Percentiles rank a stretch among this genome's conserved stretches.
These are phyloP conservation scores for Saccharomycodes ludwigii DNA, from an alignment of 805 yeast genomes.

Conservation along the genomic window DNA sequence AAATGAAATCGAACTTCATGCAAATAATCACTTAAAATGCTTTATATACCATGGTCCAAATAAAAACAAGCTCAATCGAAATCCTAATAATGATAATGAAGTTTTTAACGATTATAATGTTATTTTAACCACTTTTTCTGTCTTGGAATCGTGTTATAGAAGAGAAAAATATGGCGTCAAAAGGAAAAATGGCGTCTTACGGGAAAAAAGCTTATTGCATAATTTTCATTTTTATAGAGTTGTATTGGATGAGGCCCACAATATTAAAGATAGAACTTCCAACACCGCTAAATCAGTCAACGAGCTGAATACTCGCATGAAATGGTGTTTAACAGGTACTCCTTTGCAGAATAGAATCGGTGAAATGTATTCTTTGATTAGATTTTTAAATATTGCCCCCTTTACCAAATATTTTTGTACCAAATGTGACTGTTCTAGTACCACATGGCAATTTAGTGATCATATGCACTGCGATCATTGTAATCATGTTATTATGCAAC, in stretches of 20 bases:
- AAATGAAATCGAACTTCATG: conserved; percentile 78
- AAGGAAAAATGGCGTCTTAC: conserved; percentile 55
- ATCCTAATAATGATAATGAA: conserved; percentile 32
- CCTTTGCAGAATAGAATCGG: conserved; percentile 96
- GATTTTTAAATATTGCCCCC: conserved; percentile 76
- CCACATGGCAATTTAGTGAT: conserved; percentile 76
- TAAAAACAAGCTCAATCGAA: conserved; percentile 32
- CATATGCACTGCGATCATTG: conserved; percentile 77
- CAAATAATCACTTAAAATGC: conserved; percentile 56
- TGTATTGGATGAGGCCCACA: conserved; percentile 92
- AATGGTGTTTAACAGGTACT: conserved; percentile 93
- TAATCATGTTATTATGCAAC: conserved; percentile 90
- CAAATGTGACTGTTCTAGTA: conserved; percentile 75
- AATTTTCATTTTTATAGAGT: conserved; percentile 69
- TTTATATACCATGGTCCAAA: conserved; percentile 72
- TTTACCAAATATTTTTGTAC: conserved; percentile 86
- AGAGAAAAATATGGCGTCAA: conserved; percentile 76
- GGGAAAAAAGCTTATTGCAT: conserved; percentile 69
- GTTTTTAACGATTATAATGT: conserved; percentile 46
- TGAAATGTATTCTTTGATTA: conserved; percentile 82
- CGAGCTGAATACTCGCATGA: conserved; percentile 50
- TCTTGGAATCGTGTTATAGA: conserved; percentile 74
- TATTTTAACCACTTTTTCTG: conserved; percentile 84
- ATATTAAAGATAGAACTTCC: conserved; percentile 87
- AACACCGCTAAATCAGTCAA: conserved; percentile 92